Conservation (phyloP, 768 basidiomycete species). For the Pleurotus giganteus region DNA sequence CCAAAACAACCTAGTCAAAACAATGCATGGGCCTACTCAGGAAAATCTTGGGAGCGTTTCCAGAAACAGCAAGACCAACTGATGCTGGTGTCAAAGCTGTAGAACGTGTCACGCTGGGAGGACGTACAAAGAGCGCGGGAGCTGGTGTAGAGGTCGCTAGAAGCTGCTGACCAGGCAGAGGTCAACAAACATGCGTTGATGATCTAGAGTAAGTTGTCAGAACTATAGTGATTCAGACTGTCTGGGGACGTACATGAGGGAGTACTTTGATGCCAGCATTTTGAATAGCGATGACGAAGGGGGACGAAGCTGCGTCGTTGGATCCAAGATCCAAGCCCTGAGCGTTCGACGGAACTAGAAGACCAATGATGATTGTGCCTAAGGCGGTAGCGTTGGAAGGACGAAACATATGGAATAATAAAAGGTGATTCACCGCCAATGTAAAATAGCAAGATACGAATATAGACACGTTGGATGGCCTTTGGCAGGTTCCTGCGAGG, state of each 20-base stretch:
- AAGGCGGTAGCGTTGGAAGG: slow-evolving; percentile 19
- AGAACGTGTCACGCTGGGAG: not conserved
- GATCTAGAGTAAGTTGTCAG: slow-evolving; percentile 38
- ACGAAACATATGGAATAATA: not conserved
- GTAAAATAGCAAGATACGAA: slow-evolving; percentile 85
- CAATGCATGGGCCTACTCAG: slow-evolving; percentile 23
- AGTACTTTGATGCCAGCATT: slow-evolving; percentile 83
- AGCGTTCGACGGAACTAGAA: slow-evolving; percentile 77
- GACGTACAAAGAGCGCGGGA: slow-evolving; percentile 80
- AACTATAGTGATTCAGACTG: not conserved
- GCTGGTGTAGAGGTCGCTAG: slow-evolving; percentile 86
- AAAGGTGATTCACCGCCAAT: slow-evolving; percentile 28
- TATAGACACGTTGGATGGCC: slow-evolving; percentile 72
- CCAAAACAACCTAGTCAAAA: not conserved
- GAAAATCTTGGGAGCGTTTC: slow-evolving; percentile 85
- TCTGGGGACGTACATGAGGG: slow-evolving; percentile 58
- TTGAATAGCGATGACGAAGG: slow-evolving; percentile 89
- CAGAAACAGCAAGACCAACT: slow-evolving; percentile 79
- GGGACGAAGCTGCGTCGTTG: slow-evolving; percentile 71
- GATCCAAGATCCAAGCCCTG: slow-evolving; percentile 45
- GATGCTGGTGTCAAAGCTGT: not conserved
- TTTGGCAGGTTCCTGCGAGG: slow-evolving; percentile 63
- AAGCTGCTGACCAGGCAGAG: slow-evolving; percentile 91
- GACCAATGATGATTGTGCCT: slow-evolving; percentile 74
- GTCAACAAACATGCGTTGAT: slow-evolving; percentile 84